Evolutionary conservation across 768 basidiomycete genomes (phyloP).

Genomic region (Naematelia aurantialba): DNA sequence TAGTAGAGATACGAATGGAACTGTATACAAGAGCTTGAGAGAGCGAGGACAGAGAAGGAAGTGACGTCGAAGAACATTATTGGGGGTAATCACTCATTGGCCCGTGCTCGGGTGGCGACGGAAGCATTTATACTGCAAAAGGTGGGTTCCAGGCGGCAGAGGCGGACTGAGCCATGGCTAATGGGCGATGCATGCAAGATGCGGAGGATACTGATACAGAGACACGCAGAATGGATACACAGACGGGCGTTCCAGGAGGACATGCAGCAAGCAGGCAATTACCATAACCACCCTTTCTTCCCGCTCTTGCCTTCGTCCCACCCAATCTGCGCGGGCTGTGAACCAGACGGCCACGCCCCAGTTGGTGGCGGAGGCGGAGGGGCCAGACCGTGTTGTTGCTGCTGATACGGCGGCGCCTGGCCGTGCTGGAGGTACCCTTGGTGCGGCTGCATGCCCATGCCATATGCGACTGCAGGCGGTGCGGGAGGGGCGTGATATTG

Average conservation of each 20-base stretch:
- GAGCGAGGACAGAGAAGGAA: too few species aligned
- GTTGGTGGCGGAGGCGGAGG: conserved; percentile 1
- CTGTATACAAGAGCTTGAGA: too few species aligned
- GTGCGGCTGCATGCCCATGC: conserved; percentile 5
- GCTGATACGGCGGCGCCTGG: conserved; percentile 3
- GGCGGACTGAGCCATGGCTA: too few species aligned
- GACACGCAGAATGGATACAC: neutral
- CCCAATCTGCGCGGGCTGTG: conserved; percentile 17
- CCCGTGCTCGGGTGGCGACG: too few species aligned
- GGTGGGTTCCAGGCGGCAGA: too few species aligned
- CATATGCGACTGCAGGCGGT: neutral
- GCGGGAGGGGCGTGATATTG: conserved; percentile 5
- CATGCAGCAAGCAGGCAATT: neutral
- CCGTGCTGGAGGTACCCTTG: conserved; percentile 11
- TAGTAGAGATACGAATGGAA: too few species aligned
- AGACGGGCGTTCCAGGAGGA: conserved; percentile 1
- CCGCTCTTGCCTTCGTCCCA: conserved; percentile 23
- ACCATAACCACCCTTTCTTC: conserved; percentile 28
- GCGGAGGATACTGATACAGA: conserved; percentile 1
- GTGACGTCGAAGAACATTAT: too few species aligned
- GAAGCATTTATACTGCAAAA: too few species aligned
- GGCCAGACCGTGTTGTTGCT: conserved; percentile 9
- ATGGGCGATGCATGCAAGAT: conserved; percentile 1
- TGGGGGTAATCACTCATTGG: too few species aligned
- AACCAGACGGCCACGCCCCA: neutral